Base-by-base conservation (phyloP, 2,329 filamentous ascomycete genomes). In the Coniochaeta ligniaria region DNA sequence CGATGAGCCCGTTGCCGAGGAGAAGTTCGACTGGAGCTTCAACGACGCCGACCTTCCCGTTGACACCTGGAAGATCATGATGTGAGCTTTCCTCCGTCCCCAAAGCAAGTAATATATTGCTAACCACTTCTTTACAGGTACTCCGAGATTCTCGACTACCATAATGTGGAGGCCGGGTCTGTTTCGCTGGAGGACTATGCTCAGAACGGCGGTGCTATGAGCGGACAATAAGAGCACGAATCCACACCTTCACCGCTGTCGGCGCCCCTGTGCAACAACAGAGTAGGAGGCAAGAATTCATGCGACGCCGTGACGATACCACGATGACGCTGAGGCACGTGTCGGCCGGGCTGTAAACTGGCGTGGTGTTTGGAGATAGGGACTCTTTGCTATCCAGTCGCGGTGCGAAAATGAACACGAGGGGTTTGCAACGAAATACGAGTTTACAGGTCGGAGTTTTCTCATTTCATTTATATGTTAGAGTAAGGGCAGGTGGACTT, bases 11-110 rank as follows among this genome's bases (percentile, higher is more conserved):
- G 88, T 92, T 17, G 91, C 95, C 24, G 91, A 96, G 63, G 93
- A 97, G 80, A 97, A 96, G 79, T 99, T 99, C 70, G 95, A 99
- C 74, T 99, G 95, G 95, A 97, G 93, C 59, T 99, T 99, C 79
- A 98, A 98, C 75, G 95, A 99, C 69, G 95, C 94, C 56, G 95
- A 99, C 72, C 80, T 99, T 61, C 94, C 95, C 0, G 93, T 98
- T 58, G 95, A 99, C 73, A 96, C 93, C n/a, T 99, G 95, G 95
- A 99, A 99, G 81, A 97, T 99, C 73, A 99, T 98, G 95, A 99
- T 99, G 95, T 96, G 82, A 72, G 89, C 74, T 28, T 43, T 17
- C 24, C 47, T 9, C 41, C 4, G 31, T n/a, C 12, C 17, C 26
- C 3, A 8, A 17, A 28, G 17, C 12, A 57, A 41, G 35, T 9